Base-by-base conservation (phyloP, 768 basidiomycete species). In the Pleurotus citrinopileatus region DNA sequence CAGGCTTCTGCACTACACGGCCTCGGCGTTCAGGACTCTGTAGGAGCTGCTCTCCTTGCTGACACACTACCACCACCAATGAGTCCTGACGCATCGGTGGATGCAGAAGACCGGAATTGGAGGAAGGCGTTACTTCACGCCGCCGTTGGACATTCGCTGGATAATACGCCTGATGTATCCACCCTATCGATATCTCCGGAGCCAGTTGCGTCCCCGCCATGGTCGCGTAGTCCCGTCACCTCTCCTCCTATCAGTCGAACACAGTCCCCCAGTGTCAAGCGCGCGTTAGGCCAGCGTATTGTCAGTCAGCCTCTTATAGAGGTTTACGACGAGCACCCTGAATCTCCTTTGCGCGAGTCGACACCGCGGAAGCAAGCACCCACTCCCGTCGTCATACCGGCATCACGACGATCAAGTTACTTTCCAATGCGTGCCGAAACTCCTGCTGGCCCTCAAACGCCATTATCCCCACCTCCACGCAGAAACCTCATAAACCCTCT, bases 81-180 rank as follows among this genome's bases (percentile, higher is more conserved):
- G 26, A 87, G 81, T 58, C 84, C 86, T n/a, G 82, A 78, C 55
- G 81, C 83, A 6, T 65, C 79, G 8, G 68, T 65, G 44, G 81
- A 81, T 63, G 69, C 78, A 17, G 84, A 86, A 36, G 82, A 86
- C 46, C 74, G 79, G 22, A 53, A 56, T 19, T 94, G 91, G 92
- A 75, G 91, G 56, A 89, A 81, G 65, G 84, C 84, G 0, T 67
- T 94, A 20, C 73, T 94, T 52, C 82, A 82, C 19, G 81, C 91
- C 66, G 91, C 89, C 29, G 89, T 94, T 17, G 83, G 85, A 51
- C 85, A 85, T 66, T 91, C 89, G 3, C 71, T 91, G 32, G 83
- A 80, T 56, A 80, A 76, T 52, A 75, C 81, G 0, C 73, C 78
- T 0, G 77, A 74, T 38, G 57, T 64, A 6, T 76, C 76, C 17